A percentile compares a stretch with the other conserved stretches of the same genome.
Conservation (phyloP, 1,284 basidiomycete species). For the Wallemia hederae region DNA sequence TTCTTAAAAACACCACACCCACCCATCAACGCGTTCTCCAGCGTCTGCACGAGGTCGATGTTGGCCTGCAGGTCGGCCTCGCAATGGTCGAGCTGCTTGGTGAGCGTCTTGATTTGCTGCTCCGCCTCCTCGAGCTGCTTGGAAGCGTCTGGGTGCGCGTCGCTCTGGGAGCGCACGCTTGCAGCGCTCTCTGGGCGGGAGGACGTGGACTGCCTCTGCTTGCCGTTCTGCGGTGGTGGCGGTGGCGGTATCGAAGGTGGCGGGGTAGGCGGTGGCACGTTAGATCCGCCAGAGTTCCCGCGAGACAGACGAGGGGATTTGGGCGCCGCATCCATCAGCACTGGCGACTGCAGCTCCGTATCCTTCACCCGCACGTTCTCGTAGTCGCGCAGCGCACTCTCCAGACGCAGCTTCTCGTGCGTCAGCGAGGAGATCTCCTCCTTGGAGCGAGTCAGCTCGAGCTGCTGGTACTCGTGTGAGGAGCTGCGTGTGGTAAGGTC, state of each 20-base stretch:
- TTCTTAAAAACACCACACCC: not conserved
- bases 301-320: not conserved
- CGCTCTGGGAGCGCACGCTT: not conserved
- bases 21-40: constrained; percentile 38
- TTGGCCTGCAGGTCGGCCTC: constrained; percentile 69
- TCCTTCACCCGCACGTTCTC: constrained; percentile 25
- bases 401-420: constrained; percentile 13
- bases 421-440: constrained; percentile 3
- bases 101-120: constrained; percentile 50
- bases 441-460: constrained; percentile 2
- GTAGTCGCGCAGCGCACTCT: constrained; percentile 13
- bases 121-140: constrained; percentile 38
- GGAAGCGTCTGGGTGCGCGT: constrained; percentile 26
- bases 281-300: constrained; percentile 15
- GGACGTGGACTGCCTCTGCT: not conserved
- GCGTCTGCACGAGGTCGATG: constrained; percentile 55
- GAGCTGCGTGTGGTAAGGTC: constrained; percentile 4
- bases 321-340: constrained; percentile 26
- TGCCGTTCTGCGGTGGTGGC: constrained; percentile 28
- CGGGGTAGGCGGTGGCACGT: constrained; percentile 60
- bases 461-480: constrained; percentile 4
- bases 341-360: constrained; percentile 25
- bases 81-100: constrained; percentile 67
- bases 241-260: constrained; percentile 67
- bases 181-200: not conserved